Percentiles rank a stretch among this genome's conserved stretches.
Conservation (phyloP, 1,284 basidiomycete genomes). For the Fomitopsis palustris region DNA sequence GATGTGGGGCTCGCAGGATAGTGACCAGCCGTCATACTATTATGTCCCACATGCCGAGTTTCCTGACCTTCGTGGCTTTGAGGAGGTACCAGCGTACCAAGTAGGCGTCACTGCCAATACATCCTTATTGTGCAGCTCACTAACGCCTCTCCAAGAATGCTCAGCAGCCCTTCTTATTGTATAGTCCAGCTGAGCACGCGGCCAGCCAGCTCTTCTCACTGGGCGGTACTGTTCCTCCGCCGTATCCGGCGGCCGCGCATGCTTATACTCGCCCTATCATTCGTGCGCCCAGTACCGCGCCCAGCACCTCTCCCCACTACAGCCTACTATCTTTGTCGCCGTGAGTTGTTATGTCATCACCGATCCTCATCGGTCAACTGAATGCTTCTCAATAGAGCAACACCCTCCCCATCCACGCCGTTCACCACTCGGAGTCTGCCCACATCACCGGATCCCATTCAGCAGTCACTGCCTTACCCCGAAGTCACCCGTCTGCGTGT, state of each 20-base stretch:
- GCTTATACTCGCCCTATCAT: background rate
- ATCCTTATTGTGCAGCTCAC: background rate
- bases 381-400: background rate
- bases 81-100: slow-evolving; percentile 1
- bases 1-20: background rate
- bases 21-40: background rate
- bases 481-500: slow-evolving; percentile 7
- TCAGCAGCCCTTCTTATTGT: background rate
- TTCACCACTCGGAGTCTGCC: background rate
- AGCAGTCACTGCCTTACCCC: background rate
- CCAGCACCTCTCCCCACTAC: background rate
- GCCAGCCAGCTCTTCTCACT: background rate
- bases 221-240: background rate
- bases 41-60: background rate
- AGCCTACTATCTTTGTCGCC: background rate
- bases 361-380: background rate
- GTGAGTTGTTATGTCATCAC: background rate
- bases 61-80: background rate
- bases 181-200: background rate
- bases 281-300: background rate
- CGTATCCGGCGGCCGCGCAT: background rate
- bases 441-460: background rate
- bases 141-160: background rate
- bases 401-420: background rate
- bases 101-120: background rate